Evolutionary conservation across 805 yeast species (phyloP).

Genomic region (Metschnikowia peoriensis): DNA sequence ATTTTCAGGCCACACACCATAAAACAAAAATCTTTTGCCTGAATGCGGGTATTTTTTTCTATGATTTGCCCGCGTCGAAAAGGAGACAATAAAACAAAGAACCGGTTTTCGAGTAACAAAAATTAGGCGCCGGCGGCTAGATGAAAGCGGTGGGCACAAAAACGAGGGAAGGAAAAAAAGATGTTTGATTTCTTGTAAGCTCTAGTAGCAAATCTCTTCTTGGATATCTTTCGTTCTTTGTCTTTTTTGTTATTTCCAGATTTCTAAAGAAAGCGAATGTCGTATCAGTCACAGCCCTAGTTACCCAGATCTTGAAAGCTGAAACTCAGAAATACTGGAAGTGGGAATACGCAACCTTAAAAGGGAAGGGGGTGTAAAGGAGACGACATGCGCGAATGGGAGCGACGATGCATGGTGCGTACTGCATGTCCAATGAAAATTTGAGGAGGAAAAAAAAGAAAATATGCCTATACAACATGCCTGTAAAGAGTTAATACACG

Average conservation of each 20-base stretch:
- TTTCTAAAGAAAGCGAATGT: constrained; percentile 1
- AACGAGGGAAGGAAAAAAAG: too few relatives aligned
- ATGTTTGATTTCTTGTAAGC: neutral
- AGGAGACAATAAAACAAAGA: neutral
- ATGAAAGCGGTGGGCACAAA: neutral
- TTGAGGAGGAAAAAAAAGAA: neutral
- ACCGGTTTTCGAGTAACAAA: neutral
- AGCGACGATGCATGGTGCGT: neutral
- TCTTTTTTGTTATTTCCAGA: too few relatives aligned
- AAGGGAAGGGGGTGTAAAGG: constrained; percentile 6
- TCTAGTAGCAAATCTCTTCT: neutral
- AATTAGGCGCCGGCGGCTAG: constrained; percentile 1
- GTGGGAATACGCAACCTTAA: constrained; percentile 1
- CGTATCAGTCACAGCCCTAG: neutral
- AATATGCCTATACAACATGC: neutral
- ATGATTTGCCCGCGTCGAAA: neutral
- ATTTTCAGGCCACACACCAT: neutral
- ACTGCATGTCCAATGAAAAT: neutral
- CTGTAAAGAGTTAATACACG: neutral
- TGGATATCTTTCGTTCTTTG: too few relatives aligned
- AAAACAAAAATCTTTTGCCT: neutral
- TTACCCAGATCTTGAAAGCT: constrained; percentile 1
- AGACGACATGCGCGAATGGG: constrained; percentile 3
- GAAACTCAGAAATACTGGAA: constrained; percentile 2
- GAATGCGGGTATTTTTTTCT: neutral